Evolutionary conservation across 176 grass and related monocot genomes (phyloP), one percentile per base, ranked within the genome.

Genomic region (maize (Zea mays)): DNA sequence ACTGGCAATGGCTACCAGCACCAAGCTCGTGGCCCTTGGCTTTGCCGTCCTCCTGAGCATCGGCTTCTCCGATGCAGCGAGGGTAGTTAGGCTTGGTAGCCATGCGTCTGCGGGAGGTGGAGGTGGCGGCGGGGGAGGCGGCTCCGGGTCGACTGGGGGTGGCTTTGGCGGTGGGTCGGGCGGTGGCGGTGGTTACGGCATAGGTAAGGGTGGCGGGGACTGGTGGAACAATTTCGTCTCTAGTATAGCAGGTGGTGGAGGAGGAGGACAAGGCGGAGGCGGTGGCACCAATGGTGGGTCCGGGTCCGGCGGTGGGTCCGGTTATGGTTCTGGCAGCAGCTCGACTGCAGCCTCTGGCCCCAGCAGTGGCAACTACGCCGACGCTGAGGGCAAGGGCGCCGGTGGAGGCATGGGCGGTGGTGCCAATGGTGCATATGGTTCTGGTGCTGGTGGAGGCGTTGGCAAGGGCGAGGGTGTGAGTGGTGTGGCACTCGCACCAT

Each of bases 231-330:
- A 17, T 0, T 83, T 15, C 17, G 47, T 57, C 59, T 73, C n/a
- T 1, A 81, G 68, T 11, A 12, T 34, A 13, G 80, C 80, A 5
- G 60, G 10, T 1, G 85, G 85, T 5, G 74, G 19, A 0, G 85
- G 85, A 1, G 85, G 85, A 37, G 80, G 85, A 6, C 35, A 14
- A 0, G 85, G 85, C 7, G 85, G 61, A 1, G 85, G 85, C 0
- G 85, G 85, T 3, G 80, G 85, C 46, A 58, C 74, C 13, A 87
- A 83, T 33, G 85, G 85, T 21, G 85, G 80, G 5, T 72, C 11
- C 0, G 85, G 85, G 0, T 83, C 74, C 17, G 85, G 76, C 9
- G 45, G 13, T 0, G 83, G 80, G 0, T 83, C 80, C 3, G 74
- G 80, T 19, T 78, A 75, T 0, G 74, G 80, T 8, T 87, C 71